Evolutionary conservation across 306 rosid genomes (phyloP), one percentile per base, ranked within the genome.

Genomic region (Erythrophleum fordii): DNA sequence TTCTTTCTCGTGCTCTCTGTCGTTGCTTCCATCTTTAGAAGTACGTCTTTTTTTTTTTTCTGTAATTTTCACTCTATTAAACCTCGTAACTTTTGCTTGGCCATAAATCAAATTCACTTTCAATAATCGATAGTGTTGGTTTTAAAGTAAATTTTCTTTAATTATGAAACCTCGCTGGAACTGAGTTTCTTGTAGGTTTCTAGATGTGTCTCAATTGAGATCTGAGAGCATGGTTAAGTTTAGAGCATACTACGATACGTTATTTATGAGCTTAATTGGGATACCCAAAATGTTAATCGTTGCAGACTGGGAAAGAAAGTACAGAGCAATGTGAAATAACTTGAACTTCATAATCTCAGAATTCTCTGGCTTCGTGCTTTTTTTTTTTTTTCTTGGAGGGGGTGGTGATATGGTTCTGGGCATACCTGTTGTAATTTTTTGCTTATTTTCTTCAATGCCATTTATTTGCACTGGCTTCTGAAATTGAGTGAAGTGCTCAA

Each of bases 291-390:
- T 39, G 23, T 31, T 72, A 28, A 28, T 83, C 44, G 35, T 67
- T 83, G 78, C 83, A 77, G 74, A 52, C 0, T 80, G 48, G 25
- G 76, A 61, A 73, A 76, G 65, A 35, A 83, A 75, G 73, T 64
- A 64, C 29, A 72, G 55, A 67, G 1, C 70, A 77, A 58, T 66
- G 70, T 66, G 48, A 20, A 76, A 77, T 71, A 9, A 20, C 48
- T 80, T 73, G 69, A 66, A 76, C 31, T 83, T 78, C 46, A 5
- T 5, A 65, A 23, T 68, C 53, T 75, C 48, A 31, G 34, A 31
- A 13, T n/a, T n/a, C 20, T 80, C 23, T 55, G 41, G 52, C 7
- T 34, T 51, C 16, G 0, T 51, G 75, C 11, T 11, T 73, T 53
- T 81, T 52, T 8, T 4, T 10, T 71, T 14, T 25, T 28, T 44